Evolutionary conservation across 2,329 filamentous ascomycete genomes (phyloP), one percentile per base, ranked within the genome.

Genomic region (Ceratocystiopsis minuta): DNA sequence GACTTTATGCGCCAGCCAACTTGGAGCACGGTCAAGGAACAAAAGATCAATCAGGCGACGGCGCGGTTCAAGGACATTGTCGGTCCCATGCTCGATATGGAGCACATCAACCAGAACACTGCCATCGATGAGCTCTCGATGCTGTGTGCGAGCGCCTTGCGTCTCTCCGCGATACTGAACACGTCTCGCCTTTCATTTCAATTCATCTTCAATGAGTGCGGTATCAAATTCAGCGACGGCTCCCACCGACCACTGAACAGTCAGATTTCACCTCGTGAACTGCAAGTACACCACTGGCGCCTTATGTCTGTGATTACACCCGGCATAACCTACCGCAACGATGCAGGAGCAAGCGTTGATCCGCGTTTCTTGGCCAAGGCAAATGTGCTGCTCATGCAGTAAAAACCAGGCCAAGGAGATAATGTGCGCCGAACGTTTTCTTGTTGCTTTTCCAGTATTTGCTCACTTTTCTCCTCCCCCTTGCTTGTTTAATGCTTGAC

Each of bases 251-350:
- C 62, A 48, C 42, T 68, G 46, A 68, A 68, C 54, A 59, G 60
- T 18, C 48, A 52, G 33, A 50, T 57, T 24, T 58, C 64, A 33
- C 56, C 61, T 0, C 52, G 59, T 42, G 57, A 63, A 40, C 53
- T 73, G 16, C 67, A 72, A 55, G 55, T 60, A 6, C 60, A 61
- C 49, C 67, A 72, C 50, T 66, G 60, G 55, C 64, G 69, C 6
- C 54, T 75, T n/a, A 64, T 65, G 41, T 58, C 72, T 2, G 65
- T 69, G 24, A 65, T 69, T 6, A 72, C 70, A 0, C 70, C 70
- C 1, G 62, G 66, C 10, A 62, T 74, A 37, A 72, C 67, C 2
- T 63, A 69, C 49, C 61, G 68, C 31, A 68, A 71, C 47, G 68
- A 73, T 34, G 62, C 56, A 2, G 66, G 64, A 14, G 51, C 54